Conservation (phyloP, 1,284 basidiomycete genomes). For the Chondrostereum purpureum region DNA sequence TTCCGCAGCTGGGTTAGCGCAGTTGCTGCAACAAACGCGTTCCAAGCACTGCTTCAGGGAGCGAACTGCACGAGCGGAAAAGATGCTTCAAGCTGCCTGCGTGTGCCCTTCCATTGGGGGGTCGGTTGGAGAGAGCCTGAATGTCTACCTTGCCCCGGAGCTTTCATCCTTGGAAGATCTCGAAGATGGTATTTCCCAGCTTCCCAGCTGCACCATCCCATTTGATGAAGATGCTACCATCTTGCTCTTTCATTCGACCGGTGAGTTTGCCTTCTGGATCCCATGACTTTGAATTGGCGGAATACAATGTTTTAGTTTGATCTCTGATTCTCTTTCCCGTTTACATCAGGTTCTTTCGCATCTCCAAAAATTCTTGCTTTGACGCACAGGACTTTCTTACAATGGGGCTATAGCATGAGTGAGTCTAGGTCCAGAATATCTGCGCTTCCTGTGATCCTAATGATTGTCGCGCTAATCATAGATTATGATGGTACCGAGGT, state of each 20-base stretch:
- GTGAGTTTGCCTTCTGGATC: not conserved
- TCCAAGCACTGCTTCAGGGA: slow-evolving; percentile 7
- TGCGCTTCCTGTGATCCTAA: not conserved
- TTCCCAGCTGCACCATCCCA: slow-evolving; percentile 4
- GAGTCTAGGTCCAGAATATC: not conserved
- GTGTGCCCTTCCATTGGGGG: slow-evolving; percentile 7
- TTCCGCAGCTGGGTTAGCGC: slow-evolving; percentile 11
- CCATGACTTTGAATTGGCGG: not conserved
- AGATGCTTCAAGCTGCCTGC: slow-evolving; percentile 5
- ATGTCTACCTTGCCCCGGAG: not conserved
- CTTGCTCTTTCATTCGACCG: slow-evolving; percentile 10
- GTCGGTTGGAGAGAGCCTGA: slow-evolving; percentile 6
- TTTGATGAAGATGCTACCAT: slow-evolving; percentile 3
- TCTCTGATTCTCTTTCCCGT: slow-evolving; percentile 4
- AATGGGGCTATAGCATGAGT: slow-evolving; percentile 11
- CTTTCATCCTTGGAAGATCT: too few relatives aligned
- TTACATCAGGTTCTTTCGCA: too few relatives aligned
- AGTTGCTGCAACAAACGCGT: slow-evolving; percentile 11
- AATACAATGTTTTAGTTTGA: not conserved
- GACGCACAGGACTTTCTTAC: slow-evolving; percentile 8
- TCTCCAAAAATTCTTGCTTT: slow-evolving; percentile 5
- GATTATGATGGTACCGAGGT: slow-evolving; percentile 11
- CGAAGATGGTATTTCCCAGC: too few relatives aligned
- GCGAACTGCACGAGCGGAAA: slow-evolving; percentile 6
- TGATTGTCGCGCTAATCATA: not conserved